Evolutionary conservation across 768 basidiomycete species (phyloP).

Genomic region (Mycena haematopus): DNA sequence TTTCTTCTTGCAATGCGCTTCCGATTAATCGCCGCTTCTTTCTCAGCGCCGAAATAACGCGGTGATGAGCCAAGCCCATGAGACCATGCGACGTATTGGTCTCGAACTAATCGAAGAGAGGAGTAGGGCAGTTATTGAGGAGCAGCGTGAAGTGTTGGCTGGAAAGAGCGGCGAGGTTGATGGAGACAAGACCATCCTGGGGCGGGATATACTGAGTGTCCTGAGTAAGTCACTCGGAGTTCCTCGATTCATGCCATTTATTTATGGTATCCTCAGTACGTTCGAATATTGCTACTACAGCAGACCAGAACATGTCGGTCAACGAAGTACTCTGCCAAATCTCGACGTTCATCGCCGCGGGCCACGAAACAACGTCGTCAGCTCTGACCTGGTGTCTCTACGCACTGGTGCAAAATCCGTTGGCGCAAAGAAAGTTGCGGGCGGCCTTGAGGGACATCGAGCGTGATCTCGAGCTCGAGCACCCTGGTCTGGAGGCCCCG

Average conservation of each 20-base stretch:
- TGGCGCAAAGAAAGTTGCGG: conserved; percentile 54
- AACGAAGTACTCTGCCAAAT: conserved; percentile 69
- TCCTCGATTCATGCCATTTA: neutral
- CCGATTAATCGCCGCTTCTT: conserved; percentile 24
- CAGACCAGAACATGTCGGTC: conserved; percentile 54
- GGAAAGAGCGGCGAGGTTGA: conserved; percentile 31
- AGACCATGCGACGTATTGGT: conserved; percentile 60
- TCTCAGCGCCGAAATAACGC: conserved; percentile 53
- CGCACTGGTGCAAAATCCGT: conserved; percentile 51
- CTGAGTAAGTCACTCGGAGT: conserved; percentile 47
- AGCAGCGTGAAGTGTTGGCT: conserved; percentile 26
- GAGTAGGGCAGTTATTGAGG: conserved; percentile 44
- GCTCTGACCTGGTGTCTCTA: conserved; percentile 71
- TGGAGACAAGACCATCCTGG: conserved; percentile 43
- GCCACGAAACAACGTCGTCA: conserved; percentile 67
- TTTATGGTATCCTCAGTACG: conserved; percentile 50
- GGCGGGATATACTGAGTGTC: conserved; percentile 62
- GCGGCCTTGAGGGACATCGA: conserved; percentile 44
- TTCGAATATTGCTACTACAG: conserved; percentile 57
- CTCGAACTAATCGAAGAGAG: conserved; percentile 58
- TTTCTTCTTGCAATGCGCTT: neutral
- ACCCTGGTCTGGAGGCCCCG: conserved; percentile 22
- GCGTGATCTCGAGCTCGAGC: conserved; percentile 30
- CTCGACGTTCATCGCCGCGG: conserved; percentile 67
- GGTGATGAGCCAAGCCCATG: conserved; percentile 49